These are phyloP conservation scores for Nicotiana benthamiana DNA, from an alignment of 257 asterid species.

Conservation along the genomic window DNA sequence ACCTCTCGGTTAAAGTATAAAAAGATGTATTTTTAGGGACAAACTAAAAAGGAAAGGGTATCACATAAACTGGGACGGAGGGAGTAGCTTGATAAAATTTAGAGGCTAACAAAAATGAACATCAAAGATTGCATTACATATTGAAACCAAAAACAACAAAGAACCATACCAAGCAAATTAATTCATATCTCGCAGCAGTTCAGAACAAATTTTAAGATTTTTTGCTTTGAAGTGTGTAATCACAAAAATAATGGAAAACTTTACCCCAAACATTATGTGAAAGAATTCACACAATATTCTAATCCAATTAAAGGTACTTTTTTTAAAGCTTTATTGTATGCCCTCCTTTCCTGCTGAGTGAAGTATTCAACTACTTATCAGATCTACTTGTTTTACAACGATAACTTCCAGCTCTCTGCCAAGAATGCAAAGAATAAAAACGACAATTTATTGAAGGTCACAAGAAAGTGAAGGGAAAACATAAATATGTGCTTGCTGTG, in stretches of 20 bases:
- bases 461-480: background rate
- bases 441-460: background rate
- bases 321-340: background rate
- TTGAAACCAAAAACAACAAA: background rate
- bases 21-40: too few relatives aligned
- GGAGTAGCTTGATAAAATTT: background rate
- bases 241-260: background rate
- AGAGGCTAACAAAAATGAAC: background rate
- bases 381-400: background rate
- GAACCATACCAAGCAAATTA: background rate
- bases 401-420: background rate
- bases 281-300: background rate
- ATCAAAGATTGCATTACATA: background rate
- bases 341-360: background rate
- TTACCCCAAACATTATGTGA: background rate
- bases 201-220: background rate
- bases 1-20: too few relatives aligned
- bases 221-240: background rate
- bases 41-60: too few relatives aligned
- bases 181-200: background rate
- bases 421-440: background rate
- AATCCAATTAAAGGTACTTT: background rate
- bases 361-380: background rate
- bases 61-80: too few relatives aligned
- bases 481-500: background rate